Percentiles rank a stretch among this genome's conserved stretches.
Conservation (phyloP, 2,329 filamentous ascomycete genomes). For the Exophiala sp. region DNA sequence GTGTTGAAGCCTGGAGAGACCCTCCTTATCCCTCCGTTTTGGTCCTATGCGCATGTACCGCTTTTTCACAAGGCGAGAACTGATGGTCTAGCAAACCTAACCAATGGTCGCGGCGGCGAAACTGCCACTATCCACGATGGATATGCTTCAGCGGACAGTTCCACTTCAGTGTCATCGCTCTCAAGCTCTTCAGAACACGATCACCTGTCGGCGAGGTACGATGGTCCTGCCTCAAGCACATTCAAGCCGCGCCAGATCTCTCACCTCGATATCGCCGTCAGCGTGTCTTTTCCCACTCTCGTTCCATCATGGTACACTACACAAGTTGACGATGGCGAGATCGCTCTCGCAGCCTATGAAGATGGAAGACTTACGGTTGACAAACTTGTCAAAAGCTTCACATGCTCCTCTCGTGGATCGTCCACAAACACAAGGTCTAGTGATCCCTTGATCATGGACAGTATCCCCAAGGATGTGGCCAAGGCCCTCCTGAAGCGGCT, state of each 20-base stretch:
- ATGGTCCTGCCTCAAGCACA: not conserved
- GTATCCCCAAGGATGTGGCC: slow-evolving; percentile 61
- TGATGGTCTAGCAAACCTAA: not conserved
- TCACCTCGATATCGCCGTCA: slow-evolving; percentile 68
- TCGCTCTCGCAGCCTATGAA: slow-evolving; percentile 79
- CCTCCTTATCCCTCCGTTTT: slow-evolving; percentile 76
- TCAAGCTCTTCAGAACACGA: not conserved
- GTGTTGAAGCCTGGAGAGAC: slow-evolving; percentile 68
- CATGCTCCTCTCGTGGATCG: not conserved
- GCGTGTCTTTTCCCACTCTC: slow-evolving; percentile 78
- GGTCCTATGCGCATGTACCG: slow-evolving; percentile 49
- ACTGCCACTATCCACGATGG: not conserved
- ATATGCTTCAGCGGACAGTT: not conserved
- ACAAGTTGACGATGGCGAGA: slow-evolving; percentile 77
- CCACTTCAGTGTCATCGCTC: not conserved
- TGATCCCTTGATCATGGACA: slow-evolving; percentile 33
- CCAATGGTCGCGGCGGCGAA: not conserved
- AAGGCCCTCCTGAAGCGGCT: slow-evolving; percentile 72
- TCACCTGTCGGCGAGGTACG: not conserved
- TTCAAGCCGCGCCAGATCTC: not conserved
- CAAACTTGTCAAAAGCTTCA: slow-evolving; percentile 49
- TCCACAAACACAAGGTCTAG: not conserved
- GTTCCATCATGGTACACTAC: slow-evolving; percentile 60
- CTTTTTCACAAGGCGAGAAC: not conserved
- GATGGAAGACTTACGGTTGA: slow-evolving; percentile 69